Percentiles rank a stretch among this genome's conserved stretches.
Evolutionary conservation across 2,329 filamentous ascomycete species (phyloP).

Genomic region (Aspergillus transmontanensis): DNA sequence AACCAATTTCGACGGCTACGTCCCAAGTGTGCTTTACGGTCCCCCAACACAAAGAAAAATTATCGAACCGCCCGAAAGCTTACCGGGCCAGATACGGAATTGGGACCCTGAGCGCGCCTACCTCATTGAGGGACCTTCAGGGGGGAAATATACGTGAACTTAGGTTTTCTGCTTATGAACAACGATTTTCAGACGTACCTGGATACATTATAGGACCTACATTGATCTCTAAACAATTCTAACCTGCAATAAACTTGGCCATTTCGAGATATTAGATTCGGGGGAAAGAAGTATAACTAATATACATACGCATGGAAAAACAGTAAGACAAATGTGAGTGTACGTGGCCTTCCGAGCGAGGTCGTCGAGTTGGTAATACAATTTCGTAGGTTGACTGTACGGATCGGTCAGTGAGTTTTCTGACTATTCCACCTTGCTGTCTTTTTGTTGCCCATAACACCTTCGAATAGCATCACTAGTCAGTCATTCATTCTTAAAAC

Average conservation of each 20-base stretch:
- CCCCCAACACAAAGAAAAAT: not conserved
- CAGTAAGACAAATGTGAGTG: not conserved
- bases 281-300: not conserved
- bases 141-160: conserved; percentile 15
- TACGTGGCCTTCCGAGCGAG: not conserved
- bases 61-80: not conserved
- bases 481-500: not conserved
- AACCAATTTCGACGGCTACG: conserved; percentile 14
- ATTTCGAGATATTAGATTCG: not conserved
- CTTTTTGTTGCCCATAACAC: not conserved
- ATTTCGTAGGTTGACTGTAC: not conserved
- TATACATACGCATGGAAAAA: not conserved
- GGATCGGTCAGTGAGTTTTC: not conserved
- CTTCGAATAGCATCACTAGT: not conserved
- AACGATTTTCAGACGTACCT: not conserved
- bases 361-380: not conserved
- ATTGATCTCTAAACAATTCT: not conserved
- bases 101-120: conserved; percentile 12
- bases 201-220: not conserved
- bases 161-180: not conserved
- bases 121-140: conserved; percentile 7
- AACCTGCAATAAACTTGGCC: not conserved
- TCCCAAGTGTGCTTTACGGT: conserved; percentile 17
- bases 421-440: not conserved
- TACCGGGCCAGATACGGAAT: not conserved